Percentiles rank a stretch among this genome's conserved stretches.
Conservation (phyloP, 2,329 filamentous ascomycete genomes). For the Cytospora schulzeri region DNA sequence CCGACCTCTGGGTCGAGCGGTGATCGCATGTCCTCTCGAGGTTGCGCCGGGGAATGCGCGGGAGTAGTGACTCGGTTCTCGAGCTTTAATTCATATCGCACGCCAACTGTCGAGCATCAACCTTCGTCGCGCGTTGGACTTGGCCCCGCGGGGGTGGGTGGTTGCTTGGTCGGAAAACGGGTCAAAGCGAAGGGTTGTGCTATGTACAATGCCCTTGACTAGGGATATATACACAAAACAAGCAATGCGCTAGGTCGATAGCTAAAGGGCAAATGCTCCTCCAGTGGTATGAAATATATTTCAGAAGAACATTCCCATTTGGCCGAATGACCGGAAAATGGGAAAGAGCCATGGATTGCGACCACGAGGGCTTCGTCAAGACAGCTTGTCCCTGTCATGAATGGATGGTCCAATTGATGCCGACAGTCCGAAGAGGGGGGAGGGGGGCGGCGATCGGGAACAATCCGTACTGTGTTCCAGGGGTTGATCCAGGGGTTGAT, state of each 20-base stretch:
- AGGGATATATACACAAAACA: not conserved
- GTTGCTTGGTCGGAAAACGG: not conserved
- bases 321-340: not conserved
- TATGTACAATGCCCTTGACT: not conserved
- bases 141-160: not conserved
- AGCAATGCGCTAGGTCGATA: not conserved
- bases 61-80: not conserved
- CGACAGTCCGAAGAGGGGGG: not conserved
- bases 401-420: not conserved
- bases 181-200: not conserved
- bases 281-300: not conserved
- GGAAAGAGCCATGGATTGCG: not conserved
- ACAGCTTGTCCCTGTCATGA: slow-evolving; percentile 12
- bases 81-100: not conserved
- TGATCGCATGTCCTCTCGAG: slow-evolving; percentile 43
- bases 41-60: not conserved
- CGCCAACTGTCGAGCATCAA: not conserved
- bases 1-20: slow-evolving; percentile 57
- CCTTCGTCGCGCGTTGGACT: not conserved
- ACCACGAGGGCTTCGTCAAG: not conserved
- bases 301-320: not conserved
- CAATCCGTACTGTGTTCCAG: not conserved
- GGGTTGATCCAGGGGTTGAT: not conserved
- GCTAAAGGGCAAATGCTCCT: not conserved
- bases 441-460: too few species aligned